A percentile compares a stretch with the other conserved stretches of the same genome.
phyloP scores from a whole-genome alignment of 805 yeast species.

The Tetrapisispora arboricola region DNA sequence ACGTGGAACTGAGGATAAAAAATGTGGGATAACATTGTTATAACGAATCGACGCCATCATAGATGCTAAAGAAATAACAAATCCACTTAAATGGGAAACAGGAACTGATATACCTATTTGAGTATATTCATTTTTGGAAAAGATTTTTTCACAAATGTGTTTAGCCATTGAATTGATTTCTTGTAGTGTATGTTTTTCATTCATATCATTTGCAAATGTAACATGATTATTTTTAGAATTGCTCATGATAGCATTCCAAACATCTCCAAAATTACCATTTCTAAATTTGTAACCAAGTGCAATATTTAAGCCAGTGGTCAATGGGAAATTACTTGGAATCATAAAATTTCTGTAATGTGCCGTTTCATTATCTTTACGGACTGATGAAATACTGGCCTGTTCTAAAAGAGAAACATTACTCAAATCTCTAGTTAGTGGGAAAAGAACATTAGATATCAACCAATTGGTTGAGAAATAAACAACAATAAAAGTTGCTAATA shows the following conservation, averaged over 20 bases:
- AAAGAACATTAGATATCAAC: conserved; percentile 1
- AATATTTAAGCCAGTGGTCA: conserved; percentile 60
- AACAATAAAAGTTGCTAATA: background rate
- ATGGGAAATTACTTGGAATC: conserved; percentile 60
- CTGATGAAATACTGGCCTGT: conserved; percentile 58
- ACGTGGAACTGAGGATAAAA: conserved; percentile 30
- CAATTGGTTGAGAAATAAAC: conserved; percentile 1
- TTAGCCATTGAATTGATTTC: conserved; percentile 20
- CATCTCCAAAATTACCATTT: conserved; percentile 65
- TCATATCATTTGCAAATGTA: conserved; percentile 17
- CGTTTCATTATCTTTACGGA: conserved; percentile 57
- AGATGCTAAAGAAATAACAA: conserved; percentile 35
- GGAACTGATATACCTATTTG: conserved; percentile 25
- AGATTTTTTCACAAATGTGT: conserved; percentile 7
- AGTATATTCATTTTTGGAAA: conserved; percentile 5
- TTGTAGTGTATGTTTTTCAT: conserved; percentile 8
- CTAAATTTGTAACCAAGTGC: conserved; percentile 54
- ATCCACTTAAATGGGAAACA: conserved; percentile 27
- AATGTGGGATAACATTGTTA: conserved; percentile 31
- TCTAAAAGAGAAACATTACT: conserved; percentile 45
- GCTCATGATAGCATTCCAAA: conserved; percentile 49
- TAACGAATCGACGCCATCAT: conserved; percentile 30
- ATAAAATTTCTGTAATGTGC: conserved; percentile 68
- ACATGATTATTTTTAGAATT: conserved; percentile 13
- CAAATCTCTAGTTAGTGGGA: conserved; percentile 37